A percentile compares a stretch with the other conserved stretches of the same genome.
phyloP scores from a whole-genome alignment of 768 basidiomycete species.

The Krasilnikovozyma curviuscula region DNA sequence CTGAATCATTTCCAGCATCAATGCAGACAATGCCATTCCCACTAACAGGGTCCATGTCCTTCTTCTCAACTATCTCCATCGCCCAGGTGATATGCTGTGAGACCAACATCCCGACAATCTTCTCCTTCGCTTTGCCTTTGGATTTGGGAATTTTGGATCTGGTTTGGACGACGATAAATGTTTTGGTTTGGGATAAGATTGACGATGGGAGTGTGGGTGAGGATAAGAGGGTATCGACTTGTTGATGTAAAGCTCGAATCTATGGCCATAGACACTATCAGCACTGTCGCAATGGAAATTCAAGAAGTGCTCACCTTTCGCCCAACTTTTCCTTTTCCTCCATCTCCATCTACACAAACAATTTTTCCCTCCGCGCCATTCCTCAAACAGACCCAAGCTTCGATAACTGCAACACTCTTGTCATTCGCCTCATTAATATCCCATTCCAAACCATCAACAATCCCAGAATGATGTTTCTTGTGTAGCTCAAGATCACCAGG shows the following conservation, averaged over 20 bases:
- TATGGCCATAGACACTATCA: not conserved
- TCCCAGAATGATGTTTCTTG: not conserved
- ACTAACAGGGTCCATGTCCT: not conserved
- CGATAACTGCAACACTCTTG: not conserved
- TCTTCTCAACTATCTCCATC: not conserved
- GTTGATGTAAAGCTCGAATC: constrained; percentile 13
- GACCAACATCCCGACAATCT: too few species aligned
- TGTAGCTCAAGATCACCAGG: constrained; percentile 3
- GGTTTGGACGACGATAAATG: not conserved
- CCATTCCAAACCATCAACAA: constrained; percentile 9
- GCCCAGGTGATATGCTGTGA: too few species aligned
- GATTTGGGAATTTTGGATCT: not conserved
- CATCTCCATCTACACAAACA: constrained; percentile 2
- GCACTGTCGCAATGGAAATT: not conserved
- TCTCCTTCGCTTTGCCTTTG: not conserved
- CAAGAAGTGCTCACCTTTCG: not conserved
- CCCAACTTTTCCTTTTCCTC: not conserved
- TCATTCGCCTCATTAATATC: not conserved
- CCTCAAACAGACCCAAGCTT: not conserved
- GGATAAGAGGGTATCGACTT: constrained; percentile 21
- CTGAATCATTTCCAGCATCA: not conserved
- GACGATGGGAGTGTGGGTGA: constrained; percentile 20
- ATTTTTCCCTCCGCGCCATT: not conserved
- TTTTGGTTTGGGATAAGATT: constrained; percentile 14
- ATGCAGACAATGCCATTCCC: too few species aligned